Conservation (phyloP, 2,329 filamentous ascomycete genomes). For the Sclerotinia trifoliorum region DNA sequence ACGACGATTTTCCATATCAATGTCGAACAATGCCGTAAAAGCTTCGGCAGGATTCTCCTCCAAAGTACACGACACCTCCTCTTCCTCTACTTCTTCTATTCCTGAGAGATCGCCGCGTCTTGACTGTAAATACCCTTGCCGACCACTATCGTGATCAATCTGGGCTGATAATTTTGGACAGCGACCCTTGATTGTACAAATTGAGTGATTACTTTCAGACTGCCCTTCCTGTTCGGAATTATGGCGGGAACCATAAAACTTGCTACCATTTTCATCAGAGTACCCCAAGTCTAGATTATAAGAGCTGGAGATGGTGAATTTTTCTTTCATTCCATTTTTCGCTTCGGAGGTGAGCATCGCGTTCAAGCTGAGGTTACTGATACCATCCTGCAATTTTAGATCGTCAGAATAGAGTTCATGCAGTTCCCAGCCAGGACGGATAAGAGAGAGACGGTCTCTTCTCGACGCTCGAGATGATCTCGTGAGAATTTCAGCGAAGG, state of each 20-base stretch:
- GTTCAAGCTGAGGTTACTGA: background rate
- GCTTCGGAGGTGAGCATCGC: background rate
- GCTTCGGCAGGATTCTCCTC: background rate
- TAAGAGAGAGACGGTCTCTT: background rate
- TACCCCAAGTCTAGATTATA: background rate
- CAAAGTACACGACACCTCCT: background rate
- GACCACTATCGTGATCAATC: no score
- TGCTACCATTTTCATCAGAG: background rate
- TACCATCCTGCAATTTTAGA: background rate
- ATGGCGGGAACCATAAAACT: background rate
- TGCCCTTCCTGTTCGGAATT: background rate
- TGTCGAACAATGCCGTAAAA: background rate
- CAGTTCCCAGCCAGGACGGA: background rate
- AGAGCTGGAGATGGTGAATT: background rate
- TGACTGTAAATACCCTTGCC: background rate
- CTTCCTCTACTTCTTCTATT: background rate
- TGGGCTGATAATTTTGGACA: background rate
- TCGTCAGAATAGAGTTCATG: background rate
- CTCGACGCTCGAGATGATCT: background rate
- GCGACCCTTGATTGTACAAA: no score
- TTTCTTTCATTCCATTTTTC: background rate
- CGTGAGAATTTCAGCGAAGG: background rate
- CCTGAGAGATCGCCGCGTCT: background rate
- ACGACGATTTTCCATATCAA: no score
- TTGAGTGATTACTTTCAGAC: background rate